Evolutionary conservation across 768 basidiomycete species (phyloP), one percentile per base, ranked within the genome.

Genomic region (Rhodotorula toruloides): DNA sequence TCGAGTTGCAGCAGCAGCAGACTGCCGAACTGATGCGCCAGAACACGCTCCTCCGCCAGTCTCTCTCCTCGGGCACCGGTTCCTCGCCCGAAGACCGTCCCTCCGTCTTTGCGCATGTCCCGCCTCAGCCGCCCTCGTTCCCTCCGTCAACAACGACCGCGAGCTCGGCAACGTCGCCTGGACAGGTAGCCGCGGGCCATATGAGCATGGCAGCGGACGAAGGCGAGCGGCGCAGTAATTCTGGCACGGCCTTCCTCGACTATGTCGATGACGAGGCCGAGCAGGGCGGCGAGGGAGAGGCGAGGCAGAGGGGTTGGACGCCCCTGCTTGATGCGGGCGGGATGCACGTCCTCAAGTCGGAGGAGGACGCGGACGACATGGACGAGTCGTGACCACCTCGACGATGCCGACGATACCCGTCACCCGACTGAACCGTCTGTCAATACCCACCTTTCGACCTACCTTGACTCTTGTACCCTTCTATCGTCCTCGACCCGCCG

Each of bases 1-100:
- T 72, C 63, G 58, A 70, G 31, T 47, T 72, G 14, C 68, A 70
- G 37, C 25, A 56, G 14, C 65, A 68, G 32, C 50, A 63, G 5
- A 58, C 65, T 16, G 8, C 52, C 27, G 71, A 70, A 34, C 63
- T 74, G 22, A 68, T 70, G 44, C 54, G 54, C 5, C 40, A 62
- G 39, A 58, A 70, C 34, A 37, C 55, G 13, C 32, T 48, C 14
- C 54, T 72, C 14, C 61, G 58, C 17, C 10, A 27, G 14, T 27
- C 46, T 3, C 48, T 52, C 37, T n/a, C 36, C 22, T 25, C 50
- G 11, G 21, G 8, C 25, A 13, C 40, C 16, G 19, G 34, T 16
- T 17, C 25, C n/a, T 17, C 34, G 29, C 31, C 21, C 4, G 32
- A 22, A 16, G 7, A 19, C 31, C 34, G 2, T 16, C 4, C 27